These are phyloP conservation scores for Boletus edulis DNA, from an alignment of 768 basidiomycete genomes.

Conservation along the genomic window DNA sequence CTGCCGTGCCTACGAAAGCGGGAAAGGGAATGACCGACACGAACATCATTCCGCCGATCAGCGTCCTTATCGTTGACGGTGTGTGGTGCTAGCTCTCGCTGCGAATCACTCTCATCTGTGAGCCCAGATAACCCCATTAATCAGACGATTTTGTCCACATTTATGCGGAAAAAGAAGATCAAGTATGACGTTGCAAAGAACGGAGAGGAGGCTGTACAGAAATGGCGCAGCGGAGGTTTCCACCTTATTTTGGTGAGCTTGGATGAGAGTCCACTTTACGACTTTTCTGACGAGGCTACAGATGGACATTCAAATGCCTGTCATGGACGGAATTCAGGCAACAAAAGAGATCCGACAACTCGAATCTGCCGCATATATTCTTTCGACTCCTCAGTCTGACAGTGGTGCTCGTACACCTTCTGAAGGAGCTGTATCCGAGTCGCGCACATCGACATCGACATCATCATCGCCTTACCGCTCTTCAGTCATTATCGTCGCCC, in stretches of 20 bases:
- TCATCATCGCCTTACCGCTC: constrained; percentile 72
- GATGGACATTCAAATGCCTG: constrained; percentile 99
- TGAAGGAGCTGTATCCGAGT: constrained; percentile 46
- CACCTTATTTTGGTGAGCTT: constrained; percentile 88
- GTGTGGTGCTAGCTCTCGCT: constrained; percentile 26
- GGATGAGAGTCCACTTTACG: background rate
- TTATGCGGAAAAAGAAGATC: constrained; percentile 95
- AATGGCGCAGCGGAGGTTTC: constrained; percentile 90
- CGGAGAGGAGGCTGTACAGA: constrained; percentile 92
- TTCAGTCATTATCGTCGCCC: constrained; percentile 98
- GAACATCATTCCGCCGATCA: constrained; percentile 92
- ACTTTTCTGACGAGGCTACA: constrained; percentile 33
- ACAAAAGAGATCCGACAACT: constrained; percentile 92
- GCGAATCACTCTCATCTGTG: constrained; percentile 11
- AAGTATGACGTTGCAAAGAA: constrained; percentile 93
- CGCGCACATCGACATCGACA: constrained; percentile 37
- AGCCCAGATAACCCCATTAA: constrained; percentile 94
- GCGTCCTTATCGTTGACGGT: constrained; percentile 98
- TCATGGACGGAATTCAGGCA: constrained; percentile 97
- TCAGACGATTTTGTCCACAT: constrained; percentile 94
- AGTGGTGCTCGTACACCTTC: constrained; percentile 46
- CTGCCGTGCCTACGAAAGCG: constrained; percentile 41
- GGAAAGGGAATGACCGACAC: constrained; percentile 53
- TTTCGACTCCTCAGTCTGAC: constrained; percentile 65
- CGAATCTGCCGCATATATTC: constrained; percentile 72